A percentile compares a stretch with the other conserved stretches of the same genome.
These are phyloP conservation scores for Quercus engelmannii DNA, from an alignment of 306 rosid species.

Conservation along the genomic window DNA sequence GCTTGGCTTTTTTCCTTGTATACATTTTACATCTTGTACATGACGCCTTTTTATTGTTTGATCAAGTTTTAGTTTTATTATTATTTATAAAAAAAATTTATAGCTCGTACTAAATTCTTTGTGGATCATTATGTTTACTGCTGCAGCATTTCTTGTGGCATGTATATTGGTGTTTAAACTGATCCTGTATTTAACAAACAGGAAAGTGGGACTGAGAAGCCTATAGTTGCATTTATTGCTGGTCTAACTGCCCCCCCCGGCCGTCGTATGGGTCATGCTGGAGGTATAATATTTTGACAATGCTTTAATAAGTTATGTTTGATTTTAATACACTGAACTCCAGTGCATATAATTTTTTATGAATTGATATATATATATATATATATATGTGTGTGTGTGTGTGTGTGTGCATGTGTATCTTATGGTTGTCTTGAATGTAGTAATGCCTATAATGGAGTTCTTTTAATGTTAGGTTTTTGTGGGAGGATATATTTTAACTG, in stretches of 20 bases:
- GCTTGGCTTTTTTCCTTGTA: neutral
- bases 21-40: neutral
- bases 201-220: conserved; percentile 99
- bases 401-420: neutral
- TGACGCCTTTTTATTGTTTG: neutral
- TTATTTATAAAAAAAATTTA: neutral
- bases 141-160: neutral
- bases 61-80: neutral
- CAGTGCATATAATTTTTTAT: neutral
- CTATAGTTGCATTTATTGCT: conserved; percentile 92
- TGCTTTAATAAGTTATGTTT: neutral
- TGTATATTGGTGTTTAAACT: conserved; percentile 5
- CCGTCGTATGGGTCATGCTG: conserved; percentile 99
- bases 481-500: too few relatives aligned
- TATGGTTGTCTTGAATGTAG: neutral
- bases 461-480: too few relatives aligned
- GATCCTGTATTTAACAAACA: conserved; percentile 32
- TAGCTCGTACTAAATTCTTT: neutral
- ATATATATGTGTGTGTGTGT: too few relatives aligned
- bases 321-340: neutral
- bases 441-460: too few relatives aligned
- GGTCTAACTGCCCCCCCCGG: conserved; percentile 99
- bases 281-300: conserved; percentile 47
- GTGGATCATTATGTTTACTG: neutral
- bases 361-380: neutral